phyloP scores from a whole-genome alignment of 192 early-diverging fungal species.

The Diversispora epigaea region DNA sequence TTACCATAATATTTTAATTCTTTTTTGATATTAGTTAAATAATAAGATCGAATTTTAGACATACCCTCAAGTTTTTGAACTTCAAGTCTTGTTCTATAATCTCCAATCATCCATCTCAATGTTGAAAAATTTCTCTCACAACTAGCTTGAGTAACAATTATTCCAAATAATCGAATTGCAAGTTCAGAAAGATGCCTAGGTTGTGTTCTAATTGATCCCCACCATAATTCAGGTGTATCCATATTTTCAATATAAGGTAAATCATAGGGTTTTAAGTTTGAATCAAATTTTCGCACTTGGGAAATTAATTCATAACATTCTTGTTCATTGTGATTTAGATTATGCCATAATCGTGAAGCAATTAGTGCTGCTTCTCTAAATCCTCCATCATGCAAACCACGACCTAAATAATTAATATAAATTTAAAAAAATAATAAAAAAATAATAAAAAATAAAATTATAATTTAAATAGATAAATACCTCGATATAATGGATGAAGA shows the following conservation, averaged over 20 bases:
- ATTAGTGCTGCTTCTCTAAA: background rate
- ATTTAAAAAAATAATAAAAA: background rate
- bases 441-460: background rate
- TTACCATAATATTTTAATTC: too few relatives aligned
- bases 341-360: background rate
- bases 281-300: background rate
- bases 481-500: background rate
- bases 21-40: too few relatives aligned
- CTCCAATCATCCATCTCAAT: too few relatives aligned
- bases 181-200: background rate
- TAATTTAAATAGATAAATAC: background rate
- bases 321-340: background rate
- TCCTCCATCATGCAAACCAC: background rate
- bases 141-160: background rate
- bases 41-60: too few relatives aligned
- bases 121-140: background rate
- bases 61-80: too few relatives aligned
- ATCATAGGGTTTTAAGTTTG: background rate
- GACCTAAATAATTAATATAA: background rate
- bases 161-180: background rate
- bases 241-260: background rate
- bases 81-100: too few relatives aligned
- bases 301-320: conserved; percentile 10
- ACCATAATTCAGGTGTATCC: background rate
- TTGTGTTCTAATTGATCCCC: background rate